phyloP scores from a whole-genome alignment of 805 yeast genomes.

The Maudiozyma pseudohumilis region DNA sequence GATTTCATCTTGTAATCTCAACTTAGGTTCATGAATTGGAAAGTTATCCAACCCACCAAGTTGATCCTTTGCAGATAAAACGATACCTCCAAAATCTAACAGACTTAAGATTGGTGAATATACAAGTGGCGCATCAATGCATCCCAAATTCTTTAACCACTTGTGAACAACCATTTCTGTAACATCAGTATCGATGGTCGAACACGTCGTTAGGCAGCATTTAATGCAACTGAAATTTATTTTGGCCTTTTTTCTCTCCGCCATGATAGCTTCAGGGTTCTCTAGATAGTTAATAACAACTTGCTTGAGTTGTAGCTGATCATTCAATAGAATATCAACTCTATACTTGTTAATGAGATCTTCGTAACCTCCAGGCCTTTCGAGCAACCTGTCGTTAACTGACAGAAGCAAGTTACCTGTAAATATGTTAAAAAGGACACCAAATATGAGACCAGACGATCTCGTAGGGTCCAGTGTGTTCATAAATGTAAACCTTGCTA shows the following conservation, averaged over 20 bases:
- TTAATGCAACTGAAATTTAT: constrained; percentile 71
- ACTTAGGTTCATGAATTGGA: constrained; percentile 23
- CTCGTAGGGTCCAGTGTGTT: constrained; percentile 61
- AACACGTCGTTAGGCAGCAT: constrained; percentile 85
- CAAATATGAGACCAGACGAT: constrained; percentile 79
- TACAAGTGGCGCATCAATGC: constrained; percentile 60
- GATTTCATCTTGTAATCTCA: constrained; percentile 27
- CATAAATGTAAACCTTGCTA: constrained; percentile 43
- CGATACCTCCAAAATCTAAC: constrained; percentile 94
- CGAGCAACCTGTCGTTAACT: constrained; percentile 66
- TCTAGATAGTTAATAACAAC: constrained; percentile 90
- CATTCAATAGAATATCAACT: constrained; percentile 71
- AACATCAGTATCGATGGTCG: constrained; percentile 88
- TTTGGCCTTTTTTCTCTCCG: constrained; percentile 65
- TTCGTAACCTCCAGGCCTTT: constrained; percentile 80
- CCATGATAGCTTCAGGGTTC: constrained; percentile 64
- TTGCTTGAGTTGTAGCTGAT: constrained; percentile 78
- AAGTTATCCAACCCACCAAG: constrained; percentile 32
- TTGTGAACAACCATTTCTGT: constrained; percentile 80
- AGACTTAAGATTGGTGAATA: constrained; percentile 83
- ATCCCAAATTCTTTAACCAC: constrained; percentile 86
- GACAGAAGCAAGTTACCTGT: constrained; percentile 76
- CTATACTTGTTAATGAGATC: constrained; percentile 59
- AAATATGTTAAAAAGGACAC: constrained; percentile 70
- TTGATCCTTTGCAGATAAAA: constrained; percentile 87